A percentile compares a stretch with the other conserved stretches of the same genome.
Evolutionary conservation across 257 asterid genomes (phyloP).

Genomic region (Thymus quinquecostatus): DNA sequence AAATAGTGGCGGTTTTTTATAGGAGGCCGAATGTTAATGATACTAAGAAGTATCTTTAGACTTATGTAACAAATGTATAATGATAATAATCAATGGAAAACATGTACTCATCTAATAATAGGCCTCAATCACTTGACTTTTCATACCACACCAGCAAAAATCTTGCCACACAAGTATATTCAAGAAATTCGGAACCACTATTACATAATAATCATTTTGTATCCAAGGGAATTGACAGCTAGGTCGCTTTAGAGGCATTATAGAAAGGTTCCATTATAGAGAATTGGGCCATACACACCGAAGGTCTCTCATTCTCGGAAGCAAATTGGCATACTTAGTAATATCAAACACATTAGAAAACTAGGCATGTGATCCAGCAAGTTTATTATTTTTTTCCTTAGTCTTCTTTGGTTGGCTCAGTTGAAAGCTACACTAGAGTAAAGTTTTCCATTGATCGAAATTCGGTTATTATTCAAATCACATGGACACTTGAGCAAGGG

Average conservation of each 20-base stretch:
- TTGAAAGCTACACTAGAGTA: neutral
- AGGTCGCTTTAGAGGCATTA: slow-evolving; percentile 24
- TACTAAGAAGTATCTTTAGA: slow-evolving; percentile 19
- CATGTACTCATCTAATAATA: neutral
- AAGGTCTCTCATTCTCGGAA: slow-evolving; percentile 28
- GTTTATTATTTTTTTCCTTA: neutral
- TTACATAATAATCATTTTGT: slow-evolving; percentile 6
- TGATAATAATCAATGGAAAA: neutral
- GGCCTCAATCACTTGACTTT: slow-evolving; percentile 30
- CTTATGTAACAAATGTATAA: neutral
- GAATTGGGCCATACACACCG: slow-evolving; percentile 32
- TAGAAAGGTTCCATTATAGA: slow-evolving; percentile 22
- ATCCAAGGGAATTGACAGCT: slow-evolving; percentile 38
- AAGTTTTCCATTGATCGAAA: neutral
- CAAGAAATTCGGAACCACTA: slow-evolving; percentile 25
- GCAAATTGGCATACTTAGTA: slow-evolving; percentile 30
- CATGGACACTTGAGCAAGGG: slow-evolving; percentile 10
- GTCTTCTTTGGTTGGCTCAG: slow-evolving; percentile 1
- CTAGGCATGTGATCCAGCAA: slow-evolving; percentile 26
- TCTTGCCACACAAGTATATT: slow-evolving; percentile 34
- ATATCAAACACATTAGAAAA: slow-evolving; percentile 33
- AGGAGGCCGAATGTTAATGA: slow-evolving; percentile 10
- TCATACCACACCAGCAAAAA: slow-evolving; percentile 16
- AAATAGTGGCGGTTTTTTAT: slow-evolving; percentile 3
- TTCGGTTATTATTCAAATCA: neutral